Base-by-base conservation (phyloP, 2,329 filamentous ascomycete genomes). In the Cercospora canescens region DNA sequence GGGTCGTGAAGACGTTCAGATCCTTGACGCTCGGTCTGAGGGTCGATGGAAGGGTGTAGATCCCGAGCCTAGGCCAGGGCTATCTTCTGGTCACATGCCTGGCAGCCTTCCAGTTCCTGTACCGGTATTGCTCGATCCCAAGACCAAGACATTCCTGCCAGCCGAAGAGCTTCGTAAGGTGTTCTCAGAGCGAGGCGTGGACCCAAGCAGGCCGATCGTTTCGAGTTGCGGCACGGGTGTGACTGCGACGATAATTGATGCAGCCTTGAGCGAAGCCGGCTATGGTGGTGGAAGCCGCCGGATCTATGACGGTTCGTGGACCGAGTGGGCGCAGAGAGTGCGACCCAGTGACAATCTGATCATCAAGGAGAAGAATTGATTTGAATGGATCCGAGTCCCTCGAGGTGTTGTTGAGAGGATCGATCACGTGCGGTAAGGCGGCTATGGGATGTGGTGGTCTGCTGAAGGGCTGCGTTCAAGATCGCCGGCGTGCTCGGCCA, bases 291-390 rank as follows among this genome's bases (percentile, higher is more conserved):
- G 89, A 62, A 86, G 87, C 63, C 67, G 71, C 12, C 89, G 86
- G 76, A 84, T 99, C 24, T 99, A 99, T 75, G 95, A 99, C 78
- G 95, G 95, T 56, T 97, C 94, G 79, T 99, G 95, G 95, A 98
- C 95, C 1, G 77, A 79, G 67, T 79, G 76, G 76, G 77, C 77
- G n/a, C 76, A 78, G 67, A 67, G 77, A 60, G 77, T 77, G 30
- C 63, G 72, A 62, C 70, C 72, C 5, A 68, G 67, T n/a, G 76
- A 78, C 16, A 75, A 75, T 24, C 62, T 78, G 63, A 79, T 79
- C 45, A 62, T 74, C 45, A 78, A 77, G 39, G 64, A 64, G 37
- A 30, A 62, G 21, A 56, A 62, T 34, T 62, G 48, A 62, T 26
- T 18, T 50, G 35, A 28, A 3, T 8, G 18, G 8, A 5, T 14